These are phyloP conservation scores for Monosporozyma aerobia DNA, from an alignment of 805 yeast species.

Conservation along the genomic window DNA sequence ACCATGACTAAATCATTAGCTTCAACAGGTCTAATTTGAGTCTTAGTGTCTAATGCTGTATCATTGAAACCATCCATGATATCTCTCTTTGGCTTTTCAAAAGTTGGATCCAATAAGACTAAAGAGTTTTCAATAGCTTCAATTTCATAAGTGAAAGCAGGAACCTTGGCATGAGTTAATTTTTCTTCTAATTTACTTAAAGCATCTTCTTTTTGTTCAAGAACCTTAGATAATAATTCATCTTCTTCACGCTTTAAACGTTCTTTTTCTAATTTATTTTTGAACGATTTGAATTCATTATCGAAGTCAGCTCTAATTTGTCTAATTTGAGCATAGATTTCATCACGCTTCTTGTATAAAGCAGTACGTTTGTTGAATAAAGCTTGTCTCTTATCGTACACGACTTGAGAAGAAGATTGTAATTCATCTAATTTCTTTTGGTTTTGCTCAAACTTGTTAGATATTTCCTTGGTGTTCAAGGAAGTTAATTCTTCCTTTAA, in stretches of 20 bases:
- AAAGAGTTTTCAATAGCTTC: constrained; percentile 65
- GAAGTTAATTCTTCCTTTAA: constrained; percentile 59
- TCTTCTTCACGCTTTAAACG: constrained; percentile 57
- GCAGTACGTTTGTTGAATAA: constrained; percentile 59
- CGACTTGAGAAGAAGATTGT: constrained; percentile 47
- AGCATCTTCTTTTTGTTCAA: constrained; percentile 42
- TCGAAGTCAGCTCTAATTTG: constrained; percentile 66
- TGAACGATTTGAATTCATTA: constrained; percentile 64
- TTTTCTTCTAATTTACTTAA: constrained; percentile 58
- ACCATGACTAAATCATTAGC: constrained; percentile 47
- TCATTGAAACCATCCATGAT: constrained; percentile 26
- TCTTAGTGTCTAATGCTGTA: constrained; percentile 21
- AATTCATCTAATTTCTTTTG: constrained; percentile 65
- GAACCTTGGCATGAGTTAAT: constrained; percentile 62
- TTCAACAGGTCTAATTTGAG: constrained; percentile 42
- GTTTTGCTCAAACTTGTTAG: constrained; percentile 56
- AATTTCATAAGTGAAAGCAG: constrained; percentile 80
- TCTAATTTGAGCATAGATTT: constrained; percentile 55
- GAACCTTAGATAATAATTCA: constrained; percentile 38
- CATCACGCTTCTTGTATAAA: constrained; percentile 59
- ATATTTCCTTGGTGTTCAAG: constrained; percentile 52
- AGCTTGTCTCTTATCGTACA: constrained; percentile 56
- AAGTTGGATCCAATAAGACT: constrained; percentile 67
- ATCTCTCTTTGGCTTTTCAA: constrained; percentile 44
- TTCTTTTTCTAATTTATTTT: constrained; percentile 58